Conservation (phyloP, 495 filamentous ascomycete genomes). For the Tuber indicum region DNA sequence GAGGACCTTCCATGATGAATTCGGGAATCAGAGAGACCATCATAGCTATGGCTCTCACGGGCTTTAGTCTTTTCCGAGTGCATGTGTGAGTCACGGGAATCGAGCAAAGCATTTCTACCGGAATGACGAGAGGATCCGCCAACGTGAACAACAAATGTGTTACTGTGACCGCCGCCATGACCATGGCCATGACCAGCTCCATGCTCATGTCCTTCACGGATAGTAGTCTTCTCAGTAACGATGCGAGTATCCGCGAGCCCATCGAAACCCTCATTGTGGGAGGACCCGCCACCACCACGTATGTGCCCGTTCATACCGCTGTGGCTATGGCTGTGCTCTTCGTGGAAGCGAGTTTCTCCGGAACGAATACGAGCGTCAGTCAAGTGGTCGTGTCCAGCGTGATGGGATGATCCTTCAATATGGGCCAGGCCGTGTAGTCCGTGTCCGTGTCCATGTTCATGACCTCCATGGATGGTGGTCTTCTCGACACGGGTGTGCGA, state of each 20-base stretch:
- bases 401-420: slow-evolving; percentile 8
- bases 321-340: slow-evolving; percentile 17
- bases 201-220: slow-evolving; percentile 4
- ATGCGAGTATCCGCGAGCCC: slow-evolving; percentile 24
- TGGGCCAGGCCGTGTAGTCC: slow-evolving; percentile 8
- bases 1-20: background rate
- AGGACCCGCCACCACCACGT: slow-evolving; percentile 9
- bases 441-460: slow-evolving; percentile 17
- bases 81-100: background rate
- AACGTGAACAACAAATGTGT: slow-evolving; percentile 16
- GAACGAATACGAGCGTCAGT: slow-evolving; percentile 23
- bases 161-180: slow-evolving; percentile 19
- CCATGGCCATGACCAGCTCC: slow-evolving; percentile 15
- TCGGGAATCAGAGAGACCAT: background rate
- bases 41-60: background rate
- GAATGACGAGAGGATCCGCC: background rate
- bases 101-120: background rate
- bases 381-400: slow-evolving; percentile 21
- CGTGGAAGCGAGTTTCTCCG: slow-evolving; percentile 19
- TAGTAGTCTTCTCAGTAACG: slow-evolving; percentile 13
- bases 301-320: slow-evolving; percentile 16
- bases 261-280: slow-evolving; percentile 6
- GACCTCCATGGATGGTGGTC: slow-evolving; percentile 25
- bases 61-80: background rate
- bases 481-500: slow-evolving; percentile 16